Evolutionary conservation across 2,329 filamentous ascomycete species (phyloP).

Genomic region (Cladophialophora carrionii): DNA sequence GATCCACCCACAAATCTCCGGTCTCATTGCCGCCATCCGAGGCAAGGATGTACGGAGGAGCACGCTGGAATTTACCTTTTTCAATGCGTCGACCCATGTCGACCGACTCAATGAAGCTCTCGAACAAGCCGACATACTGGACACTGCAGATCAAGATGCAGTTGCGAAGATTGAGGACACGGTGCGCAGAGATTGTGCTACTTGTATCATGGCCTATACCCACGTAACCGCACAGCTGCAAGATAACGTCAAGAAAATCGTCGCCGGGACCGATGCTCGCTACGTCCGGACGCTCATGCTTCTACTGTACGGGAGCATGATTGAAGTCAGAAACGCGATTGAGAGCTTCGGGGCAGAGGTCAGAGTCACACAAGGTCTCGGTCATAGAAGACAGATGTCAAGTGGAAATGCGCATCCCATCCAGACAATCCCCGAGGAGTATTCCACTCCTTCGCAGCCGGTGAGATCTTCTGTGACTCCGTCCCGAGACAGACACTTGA

Average conservation of each 20-base stretch:
- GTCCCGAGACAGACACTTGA: slow-evolving; percentile 49
- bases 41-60: slow-evolving; percentile 51
- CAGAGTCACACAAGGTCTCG: slow-evolving; percentile 32
- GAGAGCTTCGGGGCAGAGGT: slow-evolving; percentile 54
- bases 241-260: slow-evolving; percentile 55
- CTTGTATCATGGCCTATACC: slow-evolving; percentile 55
- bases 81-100: slow-evolving; percentile 60
- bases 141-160: slow-evolving; percentile 56
- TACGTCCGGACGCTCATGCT: slow-evolving; percentile 63
- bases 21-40: slow-evolving; percentile 53
- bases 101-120: slow-evolving; percentile 61
- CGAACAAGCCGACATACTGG: slow-evolving; percentile 54
- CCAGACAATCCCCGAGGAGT: slow-evolving; percentile 42
- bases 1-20: slow-evolving; percentile 53
- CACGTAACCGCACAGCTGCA: slow-evolving; percentile 55
- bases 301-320: slow-evolving; percentile 60
- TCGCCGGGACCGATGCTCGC: slow-evolving; percentile 59
- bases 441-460: slow-evolving; percentile 40
- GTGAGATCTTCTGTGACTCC: slow-evolving; percentile 48
- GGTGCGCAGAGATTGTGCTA: slow-evolving; percentile 53
- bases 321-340: slow-evolving; percentile 64
- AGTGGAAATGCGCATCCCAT: slow-evolving; percentile 40
- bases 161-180: slow-evolving; percentile 46
- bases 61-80: slow-evolving; percentile 60
- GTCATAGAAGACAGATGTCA: slow-evolving; percentile 40